These are phyloP conservation scores for Hygrophorus russula DNA, from an alignment of 768 basidiomycete genomes.

Conservation along the genomic window DNA sequence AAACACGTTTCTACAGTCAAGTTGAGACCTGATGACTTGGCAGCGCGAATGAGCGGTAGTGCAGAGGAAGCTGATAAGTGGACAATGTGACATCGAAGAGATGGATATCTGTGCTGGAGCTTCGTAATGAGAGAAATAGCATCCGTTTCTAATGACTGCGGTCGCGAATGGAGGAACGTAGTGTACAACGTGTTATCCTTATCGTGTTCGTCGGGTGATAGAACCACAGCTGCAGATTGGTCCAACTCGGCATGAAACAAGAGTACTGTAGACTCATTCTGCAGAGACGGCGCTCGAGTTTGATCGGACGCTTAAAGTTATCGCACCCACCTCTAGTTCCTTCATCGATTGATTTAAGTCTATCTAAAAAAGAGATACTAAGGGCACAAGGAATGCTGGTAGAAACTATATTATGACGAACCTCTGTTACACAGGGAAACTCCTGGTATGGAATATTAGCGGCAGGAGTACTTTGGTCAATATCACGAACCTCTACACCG, in stretches of 20 bases:
- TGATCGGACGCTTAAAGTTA: slow-evolving; percentile 3
- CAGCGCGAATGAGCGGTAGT: slow-evolving; percentile 63
- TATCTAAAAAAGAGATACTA: slow-evolving; percentile 3
- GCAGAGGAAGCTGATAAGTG: slow-evolving; percentile 85
- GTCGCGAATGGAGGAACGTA: slow-evolving; percentile 82
- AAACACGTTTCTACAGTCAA: slow-evolving; percentile 96
- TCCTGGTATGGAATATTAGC: slow-evolving; percentile 39
- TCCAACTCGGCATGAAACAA: slow-evolving; percentile 92
- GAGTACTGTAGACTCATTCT: slow-evolving; percentile 64
- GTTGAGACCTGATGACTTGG: slow-evolving; percentile 49
- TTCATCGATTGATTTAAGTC: slow-evolving; percentile 66
- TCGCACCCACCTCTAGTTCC: slow-evolving; percentile 49
- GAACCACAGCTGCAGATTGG: slow-evolving; percentile 6
- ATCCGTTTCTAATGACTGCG: slow-evolving; percentile 64
- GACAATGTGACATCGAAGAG: slow-evolving; percentile 83
- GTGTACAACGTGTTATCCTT: slow-evolving; percentile 38
- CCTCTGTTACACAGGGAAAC: slow-evolving; percentile 76
- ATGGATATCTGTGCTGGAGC: slow-evolving; percentile 51
- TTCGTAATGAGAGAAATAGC: slow-evolving; percentile 71
- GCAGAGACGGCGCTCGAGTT: background rate
- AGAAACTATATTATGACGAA: too few relatives aligned
- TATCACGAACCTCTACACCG: slow-evolving; percentile 68
- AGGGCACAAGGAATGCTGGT: too few relatives aligned
- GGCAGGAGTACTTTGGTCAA: background rate
- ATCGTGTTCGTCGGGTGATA: slow-evolving; percentile 5